Percentiles rank a stretch among this genome's conserved stretches.
phyloP scores from a whole-genome alignment of 352 stramenopile genomes.

The Phytopythium montanum region DNA sequence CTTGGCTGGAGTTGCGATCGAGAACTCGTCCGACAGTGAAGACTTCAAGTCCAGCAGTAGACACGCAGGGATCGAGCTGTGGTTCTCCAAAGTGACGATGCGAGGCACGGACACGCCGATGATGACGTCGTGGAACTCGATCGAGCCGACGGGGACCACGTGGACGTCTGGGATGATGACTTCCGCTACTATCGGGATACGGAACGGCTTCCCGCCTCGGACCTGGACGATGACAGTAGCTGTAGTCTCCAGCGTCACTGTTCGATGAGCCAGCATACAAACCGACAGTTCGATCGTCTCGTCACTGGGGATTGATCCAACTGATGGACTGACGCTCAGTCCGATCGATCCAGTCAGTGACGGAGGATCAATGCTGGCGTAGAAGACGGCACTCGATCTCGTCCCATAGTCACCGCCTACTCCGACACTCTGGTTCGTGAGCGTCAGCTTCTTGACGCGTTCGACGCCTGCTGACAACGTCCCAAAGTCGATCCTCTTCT shows the following conservation, averaged over 20 bases:
- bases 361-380: constrained; percentile 54
- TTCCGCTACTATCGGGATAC: constrained; percentile 52
- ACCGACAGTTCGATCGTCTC: constrained; percentile 53
- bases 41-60: constrained; percentile 70
- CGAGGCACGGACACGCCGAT: constrained; percentile 66
- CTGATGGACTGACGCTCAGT: constrained; percentile 34
- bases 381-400: constrained; percentile 36
- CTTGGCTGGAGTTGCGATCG: constrained; percentile 43
- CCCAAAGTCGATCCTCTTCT: constrained; percentile 84
- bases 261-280: constrained; percentile 50
- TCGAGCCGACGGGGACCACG: constrained; percentile 25
- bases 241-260: constrained; percentile 36
- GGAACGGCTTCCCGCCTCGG: constrained; percentile 65
- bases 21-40: constrained; percentile 59
- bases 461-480: constrained; percentile 76
- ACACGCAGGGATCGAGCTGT: constrained; percentile 67
- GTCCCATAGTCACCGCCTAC: constrained; percentile 1
- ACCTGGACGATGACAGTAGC: constrained; percentile 54
- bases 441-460: constrained; percentile 45
- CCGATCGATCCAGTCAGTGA: constrained; percentile 29
- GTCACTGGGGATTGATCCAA: constrained; percentile 41
- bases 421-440: constrained; percentile 25
- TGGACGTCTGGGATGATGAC: constrained; percentile 82
- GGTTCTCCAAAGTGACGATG: constrained; percentile 75
- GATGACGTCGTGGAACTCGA: constrained; percentile 84